Evolutionary conservation across 108 stramenopile genomes (phyloP), one percentile per base, ranked within the genome.

Genomic region (Epipyxis sp.): DNA sequence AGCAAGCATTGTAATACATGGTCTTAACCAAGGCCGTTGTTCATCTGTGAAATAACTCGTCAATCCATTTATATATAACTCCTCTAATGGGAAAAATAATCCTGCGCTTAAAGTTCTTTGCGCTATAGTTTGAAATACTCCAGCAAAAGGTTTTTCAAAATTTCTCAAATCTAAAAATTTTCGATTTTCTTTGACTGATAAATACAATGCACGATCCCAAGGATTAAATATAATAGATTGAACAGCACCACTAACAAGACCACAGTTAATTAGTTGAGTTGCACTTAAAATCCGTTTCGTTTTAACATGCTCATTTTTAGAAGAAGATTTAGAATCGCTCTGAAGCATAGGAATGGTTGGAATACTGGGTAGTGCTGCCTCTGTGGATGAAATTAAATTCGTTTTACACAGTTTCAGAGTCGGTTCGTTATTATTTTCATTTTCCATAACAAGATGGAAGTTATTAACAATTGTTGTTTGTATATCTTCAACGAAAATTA

Each of bases 141-240:
- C 71, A 10, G 71, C 16, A 13, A 74, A 30, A 32, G 71, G 71
- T 42, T 74, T 54, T 13, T 3, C 6, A 42, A 74, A 74, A 25
- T 74, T 74, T 27, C 6, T 6, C 25, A 13, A 35, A 20, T 3
- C 3, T 34, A 74, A 37, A 39, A 74, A 74, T 35, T 37, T 37
- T 54, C 71, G n/a, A 34, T 3, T 32, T 30, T 74, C 6, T 32
- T 74, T 74, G 25, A 74, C 71, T 35, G 71, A 74, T 6, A 74
- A 39, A 57, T 74, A 74, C 6, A 74, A 25, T 43, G 71, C 71
- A 42, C 71, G 37, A 74, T 74, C 71, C 71, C 71, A 74, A 43
- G 71, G 71, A 74, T 74, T 74, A 42, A 74, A 74, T 74, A 74
- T 35, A 39, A 57, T n/a, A 34, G 71, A 37, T 74, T 74, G 71